Evolutionary conservation across 148 eudicot species (phyloP).

Genomic region (Dianthus caryophyllus): DNA sequence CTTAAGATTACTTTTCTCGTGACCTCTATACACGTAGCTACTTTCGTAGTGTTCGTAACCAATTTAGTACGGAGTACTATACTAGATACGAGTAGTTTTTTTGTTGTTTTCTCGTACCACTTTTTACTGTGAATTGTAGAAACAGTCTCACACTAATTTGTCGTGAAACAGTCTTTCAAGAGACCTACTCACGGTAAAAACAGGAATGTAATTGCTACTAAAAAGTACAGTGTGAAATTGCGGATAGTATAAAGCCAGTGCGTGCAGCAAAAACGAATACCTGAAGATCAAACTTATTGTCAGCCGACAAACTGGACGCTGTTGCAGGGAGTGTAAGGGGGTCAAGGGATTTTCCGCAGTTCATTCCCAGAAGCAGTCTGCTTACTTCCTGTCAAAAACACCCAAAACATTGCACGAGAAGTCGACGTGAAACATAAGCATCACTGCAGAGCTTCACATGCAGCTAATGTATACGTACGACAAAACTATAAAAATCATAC

Average conservation of each 20-base stretch:
- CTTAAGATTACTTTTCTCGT: too few relatives aligned
- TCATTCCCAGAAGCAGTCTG: conserved; percentile 74
- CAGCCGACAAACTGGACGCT: conserved; percentile 49
- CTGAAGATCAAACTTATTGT: conserved; percentile 88
- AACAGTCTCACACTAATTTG: too few relatives aligned
- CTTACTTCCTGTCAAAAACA: conserved; percentile 68
- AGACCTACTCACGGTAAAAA: not conserved
- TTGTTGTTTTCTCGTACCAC: too few relatives aligned
- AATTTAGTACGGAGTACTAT: too few relatives aligned
- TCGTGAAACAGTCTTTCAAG: too few relatives aligned
- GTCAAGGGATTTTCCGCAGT: conserved; percentile 76
- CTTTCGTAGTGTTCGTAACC: too few relatives aligned
- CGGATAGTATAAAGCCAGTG: too few relatives aligned
- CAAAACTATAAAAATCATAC: too few relatives aligned
- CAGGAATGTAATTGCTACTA: not conserved
- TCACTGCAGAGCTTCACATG: not conserved
- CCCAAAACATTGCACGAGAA: conserved; percentile 1
- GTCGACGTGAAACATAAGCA: not conserved
- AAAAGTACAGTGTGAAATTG: not conserved
- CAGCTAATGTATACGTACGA: too few relatives aligned
- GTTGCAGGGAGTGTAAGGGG: conserved; percentile 40
- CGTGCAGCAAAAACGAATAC: conserved; percentile 22
- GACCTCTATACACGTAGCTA: too few relatives aligned
- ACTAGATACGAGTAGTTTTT: too few relatives aligned
- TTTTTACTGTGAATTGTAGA: too few relatives aligned